phyloP scores from a whole-genome alignment of 2,329 filamentous ascomycete species.

The Fusarium albosuccineum region DNA sequence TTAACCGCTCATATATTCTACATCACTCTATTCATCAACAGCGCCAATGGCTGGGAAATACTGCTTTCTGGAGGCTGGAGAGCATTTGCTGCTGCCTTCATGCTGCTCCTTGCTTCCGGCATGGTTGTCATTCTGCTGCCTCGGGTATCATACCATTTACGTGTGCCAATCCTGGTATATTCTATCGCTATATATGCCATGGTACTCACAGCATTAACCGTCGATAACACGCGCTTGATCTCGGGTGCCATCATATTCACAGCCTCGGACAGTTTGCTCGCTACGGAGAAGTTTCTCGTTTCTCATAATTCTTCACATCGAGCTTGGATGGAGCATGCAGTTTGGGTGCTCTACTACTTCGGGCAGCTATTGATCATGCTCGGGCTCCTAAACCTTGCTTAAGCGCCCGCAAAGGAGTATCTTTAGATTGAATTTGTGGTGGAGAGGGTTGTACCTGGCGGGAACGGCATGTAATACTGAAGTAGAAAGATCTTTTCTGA shows the following conservation, averaged over 20 bases:
- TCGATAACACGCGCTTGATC: slow-evolving; percentile 42
- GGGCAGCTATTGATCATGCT: slow-evolving; percentile 51
- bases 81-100: slow-evolving; percentile 22
- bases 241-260: slow-evolving; percentile 50
- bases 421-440: too few species aligned
- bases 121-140: slow-evolving; percentile 48
- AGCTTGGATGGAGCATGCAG: slow-evolving; percentile 49
- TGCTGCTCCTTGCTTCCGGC: slow-evolving; percentile 42
- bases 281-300: slow-evolving; percentile 51
- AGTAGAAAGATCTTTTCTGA: too few species aligned
- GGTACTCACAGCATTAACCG: slow-evolving; percentile 48
- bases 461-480: too few species aligned
- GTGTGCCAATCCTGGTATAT: slow-evolving; percentile 50
- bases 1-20: slow-evolving; percentile 52
- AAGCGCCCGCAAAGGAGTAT: too few species aligned
- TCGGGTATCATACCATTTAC: slow-evolving; percentile 39
- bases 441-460: too few species aligned
- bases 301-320: slow-evolving; percentile 38
- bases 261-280: slow-evolving; percentile 51
- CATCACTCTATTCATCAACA: slow-evolving; percentile 44
- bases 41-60: slow-evolving; percentile 16
- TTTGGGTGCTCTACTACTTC: slow-evolving; percentile 54
- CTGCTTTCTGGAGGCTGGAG: slow-evolving; percentile 31
- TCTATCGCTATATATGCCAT: slow-evolving; percentile 49
- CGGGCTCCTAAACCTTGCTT: neutral